These are phyloP conservation scores for Yarrowia galli DNA, from an alignment of 1,139 yeast genomes.

Conservation along the genomic window DNA sequence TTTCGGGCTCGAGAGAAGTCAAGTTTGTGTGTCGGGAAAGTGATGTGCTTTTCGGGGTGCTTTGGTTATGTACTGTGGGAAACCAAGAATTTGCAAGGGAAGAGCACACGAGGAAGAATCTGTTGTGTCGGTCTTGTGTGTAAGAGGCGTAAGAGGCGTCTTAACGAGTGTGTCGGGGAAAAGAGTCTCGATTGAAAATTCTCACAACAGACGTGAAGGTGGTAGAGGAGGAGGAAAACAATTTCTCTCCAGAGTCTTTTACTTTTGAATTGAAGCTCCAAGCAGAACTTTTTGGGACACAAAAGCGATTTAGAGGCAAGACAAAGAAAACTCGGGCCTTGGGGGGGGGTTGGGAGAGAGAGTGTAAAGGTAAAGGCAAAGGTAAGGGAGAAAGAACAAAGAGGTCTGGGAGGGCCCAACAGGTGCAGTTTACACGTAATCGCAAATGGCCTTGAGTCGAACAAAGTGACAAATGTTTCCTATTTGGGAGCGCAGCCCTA, in stretches of 20 bases:
- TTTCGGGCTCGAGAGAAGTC: conserved; percentile 26
- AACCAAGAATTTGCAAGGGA: conserved; percentile 33
- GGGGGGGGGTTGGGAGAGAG: no score
- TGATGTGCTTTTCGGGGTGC: conserved; percentile 37
- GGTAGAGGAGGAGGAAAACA: conserved; percentile 8
- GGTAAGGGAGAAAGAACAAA: neutral
- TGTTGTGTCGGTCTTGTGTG: neutral
- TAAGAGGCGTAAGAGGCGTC: neutral
- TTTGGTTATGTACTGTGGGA: conserved; percentile 38
- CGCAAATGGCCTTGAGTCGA: conserved; percentile 26
- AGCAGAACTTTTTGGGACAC: no score
- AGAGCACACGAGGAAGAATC: conserved; percentile 21
- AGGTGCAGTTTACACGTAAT: conserved; percentile 36
- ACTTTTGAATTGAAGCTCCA: conserved; percentile 2
- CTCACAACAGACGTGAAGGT: no score
- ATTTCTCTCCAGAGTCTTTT: conserved; percentile 7
- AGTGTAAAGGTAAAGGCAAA: no score
- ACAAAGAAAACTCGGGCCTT: conserved; percentile 15
- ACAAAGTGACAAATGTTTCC: conserved; percentile 26
- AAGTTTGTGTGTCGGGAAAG: conserved; percentile 11
- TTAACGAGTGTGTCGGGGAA: no score
- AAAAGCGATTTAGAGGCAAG: conserved; percentile 28
- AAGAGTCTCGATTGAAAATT: no score
- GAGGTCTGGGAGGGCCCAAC: conserved; percentile 26
- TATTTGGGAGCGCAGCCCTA: conserved; percentile 7